Base-by-base conservation (phyloP, 148 eudicot species). In the Cornus kousa region DNA sequence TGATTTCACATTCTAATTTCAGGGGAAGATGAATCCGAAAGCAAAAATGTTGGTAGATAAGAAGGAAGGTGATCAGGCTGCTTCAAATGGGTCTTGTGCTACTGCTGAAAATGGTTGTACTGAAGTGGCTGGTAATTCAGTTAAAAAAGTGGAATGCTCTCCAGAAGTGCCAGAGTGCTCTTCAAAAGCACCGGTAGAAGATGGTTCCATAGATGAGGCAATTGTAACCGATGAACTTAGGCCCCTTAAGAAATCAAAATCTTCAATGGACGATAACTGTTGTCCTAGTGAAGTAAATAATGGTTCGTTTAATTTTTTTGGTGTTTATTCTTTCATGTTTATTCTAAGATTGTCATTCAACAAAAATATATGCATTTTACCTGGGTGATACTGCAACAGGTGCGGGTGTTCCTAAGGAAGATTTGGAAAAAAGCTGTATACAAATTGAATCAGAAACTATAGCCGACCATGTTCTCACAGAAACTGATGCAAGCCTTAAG, bases 401-500 rank as follows among this genome's bases (percentile, higher is more conserved):
- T 83, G 73, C 65, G 70, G 70, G 59, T 79, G 39, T 80, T 55
- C 75, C 77, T 37, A 86, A 79, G 72, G 82, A 85, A 74, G 83
- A 77, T 71, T 48, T 43, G 37, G 87, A 83, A 78, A 72, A 87
- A 74, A 81, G 64, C 78, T 65, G 78, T 32, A 8, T 80, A 64
- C 80, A 73, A 76, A 85, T 59, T 46, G 73, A 88, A 78, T 48
- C 83, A 77, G 85, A 68, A 53, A 77, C 20, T 37, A 67, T 77
- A 3, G 72, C 53, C 46, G 85, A 86, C 23, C 59, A 73, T 79
- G 35, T 70, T 43, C 60, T 84, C 24, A 79, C 84, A 35, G 97
- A 97, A 82, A 87, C 90, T 32, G 96, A 94, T 84, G 81, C 77
- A 78, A 88, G 96, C 90, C 77, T 94, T 78, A 94, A 92, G 75